Percentiles rank a stretch among this genome's conserved stretches.
Conservation (phyloP, 164 flowering plant species). For the Annona squamosa region DNA sequence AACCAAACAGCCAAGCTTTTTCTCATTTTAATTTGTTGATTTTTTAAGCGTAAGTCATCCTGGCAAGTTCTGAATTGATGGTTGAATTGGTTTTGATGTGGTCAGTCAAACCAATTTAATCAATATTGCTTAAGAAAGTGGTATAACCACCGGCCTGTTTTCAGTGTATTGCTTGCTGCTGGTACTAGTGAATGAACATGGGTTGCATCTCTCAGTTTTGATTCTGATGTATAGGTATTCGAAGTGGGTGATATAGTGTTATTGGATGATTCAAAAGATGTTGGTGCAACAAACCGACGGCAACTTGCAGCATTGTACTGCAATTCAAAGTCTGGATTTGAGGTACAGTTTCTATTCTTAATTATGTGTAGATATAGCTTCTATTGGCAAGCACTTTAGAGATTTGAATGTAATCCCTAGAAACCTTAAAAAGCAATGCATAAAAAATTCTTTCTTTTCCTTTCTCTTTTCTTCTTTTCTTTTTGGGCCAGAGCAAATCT, state of each 20-base stretch:
- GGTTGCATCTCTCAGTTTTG: neutral
- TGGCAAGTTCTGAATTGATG: no score
- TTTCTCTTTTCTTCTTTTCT: no score
- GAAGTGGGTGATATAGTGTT: constrained; percentile 79
- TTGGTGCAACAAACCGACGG: constrained; percentile 70
- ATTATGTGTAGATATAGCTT: neutral
- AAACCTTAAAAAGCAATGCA: neutral
- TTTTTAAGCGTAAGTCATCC: no score
- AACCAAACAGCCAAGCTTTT: no score
- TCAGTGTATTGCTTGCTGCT: neutral
- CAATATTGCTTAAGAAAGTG: no score
- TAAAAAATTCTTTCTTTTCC: no score
- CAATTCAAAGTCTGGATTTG: constrained; percentile 83
- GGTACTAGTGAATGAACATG: neutral
- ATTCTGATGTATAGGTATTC: constrained; percentile 39
- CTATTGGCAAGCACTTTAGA: neutral
- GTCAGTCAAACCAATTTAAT: no score
- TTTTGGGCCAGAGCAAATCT: neutral
- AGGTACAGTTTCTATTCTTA: constrained; percentile 36
- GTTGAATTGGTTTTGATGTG: no score
- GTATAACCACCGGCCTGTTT: no score
- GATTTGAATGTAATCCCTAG: neutral
- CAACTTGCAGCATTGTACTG: constrained; percentile 78
- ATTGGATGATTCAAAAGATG: constrained; percentile 59
- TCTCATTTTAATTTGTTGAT: no score